Evolutionary conservation across 768 basidiomycete genomes (phyloP), one percentile per base, ranked within the genome.

Genomic region (Leccinum sublutescens): DNA sequence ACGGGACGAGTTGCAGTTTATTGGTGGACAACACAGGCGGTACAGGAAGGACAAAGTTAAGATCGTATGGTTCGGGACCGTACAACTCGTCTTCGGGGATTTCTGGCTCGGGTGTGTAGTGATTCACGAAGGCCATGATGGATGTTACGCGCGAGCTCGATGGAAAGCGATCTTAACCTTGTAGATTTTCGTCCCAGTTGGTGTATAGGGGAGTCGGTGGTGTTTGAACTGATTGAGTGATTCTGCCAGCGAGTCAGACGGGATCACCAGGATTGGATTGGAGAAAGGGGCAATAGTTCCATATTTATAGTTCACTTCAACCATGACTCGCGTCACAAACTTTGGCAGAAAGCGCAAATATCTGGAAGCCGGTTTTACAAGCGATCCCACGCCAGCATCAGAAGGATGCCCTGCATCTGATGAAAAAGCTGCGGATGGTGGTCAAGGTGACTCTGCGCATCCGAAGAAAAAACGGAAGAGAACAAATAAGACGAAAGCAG

Each of bases 331-430:
- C 47, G 76, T 85, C 57, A 90, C 91, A 9, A 85, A 84, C 64
- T 80, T 91, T 70, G 86, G 85, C n/a, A 79, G 81, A 55, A 93
- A 92, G 69, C 77, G 90, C 54, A 86, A 84, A 5, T 84, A 89
- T 66, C 62, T 91, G 14, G 78, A 91, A 60, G 86, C 89, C 14
- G 85, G 82, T 0, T 83, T 88, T 63, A 34, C 60, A 38, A 56
- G 51, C 31, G 61, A 61, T 17, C 29, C 23, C 15, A 10, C 70
- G 14, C 50, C 56, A 19, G 43, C 60, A 21, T 34, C 50, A 25
- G 51, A 33, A 19, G 55, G 59, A 52, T 54, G 43, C 23, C 47
- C 31, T 31, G 29, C 29, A 25, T n/a, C 53, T n/a, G 61, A 55
- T 15, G 50, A 19, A 49, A 53, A 56, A 14, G 38, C 49, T 19